Conservation (phyloP, 306 rosid genomes). For the Sphenostylis stenocarpa region DNA sequence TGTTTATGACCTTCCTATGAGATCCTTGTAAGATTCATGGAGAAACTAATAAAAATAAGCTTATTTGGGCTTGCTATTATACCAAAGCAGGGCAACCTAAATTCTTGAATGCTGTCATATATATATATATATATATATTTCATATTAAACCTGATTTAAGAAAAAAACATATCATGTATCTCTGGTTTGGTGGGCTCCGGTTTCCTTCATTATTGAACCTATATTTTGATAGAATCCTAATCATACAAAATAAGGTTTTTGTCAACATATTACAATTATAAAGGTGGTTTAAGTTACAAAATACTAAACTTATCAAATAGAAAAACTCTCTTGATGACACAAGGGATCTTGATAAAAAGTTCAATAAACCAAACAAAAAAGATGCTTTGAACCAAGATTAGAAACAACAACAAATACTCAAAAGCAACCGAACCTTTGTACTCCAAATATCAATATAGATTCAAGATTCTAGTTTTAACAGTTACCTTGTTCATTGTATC, state of each 20-base stretch:
- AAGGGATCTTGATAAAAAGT: constrained; percentile 13
- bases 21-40: not conserved
- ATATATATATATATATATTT: not conserved
- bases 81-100: constrained; percentile 16
- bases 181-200: not conserved
- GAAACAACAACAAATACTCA: not conserved
- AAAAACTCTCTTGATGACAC: not conserved
- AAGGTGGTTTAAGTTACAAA: not conserved
- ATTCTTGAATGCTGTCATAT: constrained; percentile 26
- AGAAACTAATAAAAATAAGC: not conserved
- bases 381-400: not conserved
- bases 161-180: not conserved
- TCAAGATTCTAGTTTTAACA: constrained; percentile 1
- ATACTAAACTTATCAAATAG: not conserved
- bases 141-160: not conserved
- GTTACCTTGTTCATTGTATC: constrained; percentile 96
- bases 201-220: constrained; percentile 6
- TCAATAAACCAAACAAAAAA: constrained; percentile 10
- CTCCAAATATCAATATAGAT: constrained; percentile 11
- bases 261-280: constrained; percentile 8
- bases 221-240: constrained; percentile 18
- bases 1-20: not conserved
- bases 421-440: not conserved
- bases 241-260: constrained; percentile 10
- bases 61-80: constrained; percentile 3